Evolutionary conservation across 805 yeast genomes (phyloP).

Genomic region (Kazachstania psychrophila): DNA sequence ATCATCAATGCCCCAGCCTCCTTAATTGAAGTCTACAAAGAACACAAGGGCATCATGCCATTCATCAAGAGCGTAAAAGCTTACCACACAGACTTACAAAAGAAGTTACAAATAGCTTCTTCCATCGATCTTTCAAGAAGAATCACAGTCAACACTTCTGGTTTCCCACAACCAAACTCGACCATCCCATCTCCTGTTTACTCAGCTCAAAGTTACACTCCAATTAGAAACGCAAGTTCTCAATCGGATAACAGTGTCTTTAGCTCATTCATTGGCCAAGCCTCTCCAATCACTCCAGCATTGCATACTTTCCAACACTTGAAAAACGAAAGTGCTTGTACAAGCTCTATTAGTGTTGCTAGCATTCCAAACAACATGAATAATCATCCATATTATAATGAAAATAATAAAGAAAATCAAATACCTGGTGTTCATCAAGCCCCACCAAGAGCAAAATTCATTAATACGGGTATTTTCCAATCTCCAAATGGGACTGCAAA

Average conservation of each 20-base stretch:
- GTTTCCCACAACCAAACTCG: constrained; percentile 6
- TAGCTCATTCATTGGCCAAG: constrained; percentile 17
- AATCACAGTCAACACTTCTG: constrained; percentile 5
- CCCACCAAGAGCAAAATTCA: constrained; percentile 27
- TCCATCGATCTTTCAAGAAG: constrained; percentile 20
- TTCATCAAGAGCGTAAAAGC: constrained; percentile 19
- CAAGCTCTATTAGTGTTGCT: constrained; percentile 23
- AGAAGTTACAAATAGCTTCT: constrained; percentile 21
- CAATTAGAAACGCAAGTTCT: constrained; percentile 27
- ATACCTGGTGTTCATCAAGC: constrained; percentile 9
- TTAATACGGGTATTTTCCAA: constrained; percentile 19
- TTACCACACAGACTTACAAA: constrained; percentile 19
- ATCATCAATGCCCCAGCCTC: constrained; percentile 19
- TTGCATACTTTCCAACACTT: constrained; percentile 25
- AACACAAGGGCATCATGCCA: constrained; percentile 15
- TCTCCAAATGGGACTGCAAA: constrained; percentile 15
- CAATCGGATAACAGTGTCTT: constrained; percentile 28
- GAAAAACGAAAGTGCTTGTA: constrained; percentile 22
- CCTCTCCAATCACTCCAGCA: constrained; percentile 29
- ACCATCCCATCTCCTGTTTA: constrained; percentile 26
- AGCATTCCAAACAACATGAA: constrained; percentile 14
- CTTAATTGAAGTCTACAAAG: constrained; percentile 19
- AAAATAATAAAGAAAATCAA: constrained; percentile 21
- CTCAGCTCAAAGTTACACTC: constrained; percentile 24
- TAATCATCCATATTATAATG: constrained; percentile 6